phyloP scores from a whole-genome alignment of 148 eudicot genomes.

The Cornus florida region DNA sequence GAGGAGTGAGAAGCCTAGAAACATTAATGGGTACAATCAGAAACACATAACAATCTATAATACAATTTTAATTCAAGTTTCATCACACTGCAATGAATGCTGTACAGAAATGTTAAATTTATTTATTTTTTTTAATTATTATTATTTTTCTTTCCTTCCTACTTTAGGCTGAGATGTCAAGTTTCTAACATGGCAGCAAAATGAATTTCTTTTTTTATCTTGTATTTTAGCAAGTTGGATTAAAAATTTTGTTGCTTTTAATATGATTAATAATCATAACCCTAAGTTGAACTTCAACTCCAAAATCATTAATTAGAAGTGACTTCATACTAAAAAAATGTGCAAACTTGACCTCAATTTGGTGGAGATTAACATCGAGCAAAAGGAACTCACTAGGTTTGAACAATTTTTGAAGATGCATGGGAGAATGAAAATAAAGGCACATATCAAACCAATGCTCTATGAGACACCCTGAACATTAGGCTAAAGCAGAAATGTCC shows the following conservation, averaged over 20 bases:
- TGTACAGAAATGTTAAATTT: too few relatives aligned
- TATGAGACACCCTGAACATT: neutral
- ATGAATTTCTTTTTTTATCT: neutral
- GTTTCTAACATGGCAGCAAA: neutral
- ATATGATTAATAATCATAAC: neutral
- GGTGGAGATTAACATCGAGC: neutral
- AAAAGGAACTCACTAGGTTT: neutral
- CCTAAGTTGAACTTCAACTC: neutral
- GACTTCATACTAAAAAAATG: neutral
- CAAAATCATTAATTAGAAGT: too few relatives aligned
- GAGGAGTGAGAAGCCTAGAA: too few relatives aligned
- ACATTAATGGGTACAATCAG: too few relatives aligned
- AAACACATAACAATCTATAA: too few relatives aligned
- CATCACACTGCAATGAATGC: too few relatives aligned
- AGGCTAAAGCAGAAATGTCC: neutral
- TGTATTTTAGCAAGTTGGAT: neutral
- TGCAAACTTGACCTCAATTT: neutral
- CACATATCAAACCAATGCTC: neutral
- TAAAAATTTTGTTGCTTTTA: neutral
- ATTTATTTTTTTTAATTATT: conserved; percentile 6
- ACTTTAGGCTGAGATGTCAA: conserved; percentile 18
- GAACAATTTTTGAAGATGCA: neutral
- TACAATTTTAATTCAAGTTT: too few relatives aligned
- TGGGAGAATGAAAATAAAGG: neutral
- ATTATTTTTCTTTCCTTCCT: too few relatives aligned